These are phyloP conservation scores for Sutorius eximius DNA, from an alignment of 1,284 basidiomycete species.

Conservation along the genomic window DNA sequence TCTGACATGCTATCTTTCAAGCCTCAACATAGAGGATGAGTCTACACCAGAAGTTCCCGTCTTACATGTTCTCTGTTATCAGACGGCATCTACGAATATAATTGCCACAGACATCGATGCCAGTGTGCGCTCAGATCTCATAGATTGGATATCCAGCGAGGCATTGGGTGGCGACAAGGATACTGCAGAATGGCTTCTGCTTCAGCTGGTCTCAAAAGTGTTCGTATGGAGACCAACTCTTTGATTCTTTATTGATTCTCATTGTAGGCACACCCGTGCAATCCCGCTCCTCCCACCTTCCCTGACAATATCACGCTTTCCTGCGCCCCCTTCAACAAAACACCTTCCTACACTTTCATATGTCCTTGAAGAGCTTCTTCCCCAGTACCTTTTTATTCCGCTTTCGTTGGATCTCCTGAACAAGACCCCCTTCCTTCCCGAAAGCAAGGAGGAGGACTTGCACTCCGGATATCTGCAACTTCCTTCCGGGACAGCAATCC, in stretches of 20 bases:
- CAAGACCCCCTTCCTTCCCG: constrained; percentile 56
- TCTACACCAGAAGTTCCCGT: constrained; percentile 51
- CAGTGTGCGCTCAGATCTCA: constrained; percentile 49
- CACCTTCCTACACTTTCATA: constrained; percentile 47
- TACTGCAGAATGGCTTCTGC: constrained; percentile 78
- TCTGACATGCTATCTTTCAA: constrained; percentile 28
- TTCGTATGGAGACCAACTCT: constrained; percentile 38
- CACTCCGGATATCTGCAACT: constrained; percentile 77
- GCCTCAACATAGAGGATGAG: constrained; percentile 39
- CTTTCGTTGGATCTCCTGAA: constrained; percentile 65
- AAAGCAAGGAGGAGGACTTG: constrained; percentile 73
- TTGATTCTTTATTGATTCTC: constrained; percentile 3
- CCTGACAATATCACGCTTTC: constrained; percentile 64
- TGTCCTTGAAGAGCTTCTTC: constrained; percentile 57
- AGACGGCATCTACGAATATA: constrained; percentile 19
- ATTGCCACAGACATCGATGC: constrained; percentile 6
- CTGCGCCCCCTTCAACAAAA: constrained; percentile 38
- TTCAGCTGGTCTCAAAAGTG: constrained; percentile 67
- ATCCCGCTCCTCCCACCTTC: constrained; percentile 69
- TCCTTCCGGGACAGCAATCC: constrained; percentile 57
- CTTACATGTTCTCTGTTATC: constrained; percentile 65
- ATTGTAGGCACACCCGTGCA: constrained; percentile 62
- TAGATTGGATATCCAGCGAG: constrained; percentile 70
- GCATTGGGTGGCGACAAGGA: constrained; percentile 65
- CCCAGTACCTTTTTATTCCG: constrained; percentile 49